Conservation (phyloP, 768 basidiomycete genomes). For the Naganishia vaughanmartiniae region DNA sequence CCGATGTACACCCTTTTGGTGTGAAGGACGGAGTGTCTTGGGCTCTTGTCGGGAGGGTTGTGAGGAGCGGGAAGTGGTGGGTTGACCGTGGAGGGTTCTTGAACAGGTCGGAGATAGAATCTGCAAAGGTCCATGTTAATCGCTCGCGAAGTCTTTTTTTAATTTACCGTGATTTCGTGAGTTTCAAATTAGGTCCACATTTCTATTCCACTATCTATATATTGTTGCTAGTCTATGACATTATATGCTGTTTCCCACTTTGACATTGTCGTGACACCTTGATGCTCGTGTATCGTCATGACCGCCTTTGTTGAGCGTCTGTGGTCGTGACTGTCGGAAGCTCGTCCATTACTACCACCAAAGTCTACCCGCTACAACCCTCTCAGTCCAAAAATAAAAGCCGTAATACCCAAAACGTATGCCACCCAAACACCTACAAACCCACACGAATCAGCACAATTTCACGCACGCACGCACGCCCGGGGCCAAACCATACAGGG, state of each 20-base stretch:
- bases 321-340: too few relatives aligned
- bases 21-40: constrained; percentile 25
- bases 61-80: neutral
- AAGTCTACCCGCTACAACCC: neutral
- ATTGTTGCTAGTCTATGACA: neutral
- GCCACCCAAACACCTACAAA: constrained; percentile 35
- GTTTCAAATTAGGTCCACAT: constrained; percentile 28
- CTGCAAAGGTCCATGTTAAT: constrained; percentile 26
- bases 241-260: neutral
- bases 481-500: too few relatives aligned
- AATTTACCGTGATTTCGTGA: constrained; percentile 23
- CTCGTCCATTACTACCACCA: too few relatives aligned
- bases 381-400: constrained; percentile 60
- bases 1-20: constrained; percentile 27
- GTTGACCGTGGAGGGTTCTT: constrained; percentile 18
- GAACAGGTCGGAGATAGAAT: constrained; percentile 26
- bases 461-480: constrained; percentile 22
- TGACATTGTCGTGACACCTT: neutral
- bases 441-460: neutral
- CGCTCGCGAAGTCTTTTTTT: constrained; percentile 26
- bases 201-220: neutral
- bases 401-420: constrained; percentile 64
- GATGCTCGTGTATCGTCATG: too few relatives aligned
- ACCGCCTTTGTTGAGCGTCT: too few relatives aligned
- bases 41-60: constrained; percentile 16